phyloP scores from a whole-genome alignment of 139 green algal species.

The Monoraphidium neglectum region DNA sequence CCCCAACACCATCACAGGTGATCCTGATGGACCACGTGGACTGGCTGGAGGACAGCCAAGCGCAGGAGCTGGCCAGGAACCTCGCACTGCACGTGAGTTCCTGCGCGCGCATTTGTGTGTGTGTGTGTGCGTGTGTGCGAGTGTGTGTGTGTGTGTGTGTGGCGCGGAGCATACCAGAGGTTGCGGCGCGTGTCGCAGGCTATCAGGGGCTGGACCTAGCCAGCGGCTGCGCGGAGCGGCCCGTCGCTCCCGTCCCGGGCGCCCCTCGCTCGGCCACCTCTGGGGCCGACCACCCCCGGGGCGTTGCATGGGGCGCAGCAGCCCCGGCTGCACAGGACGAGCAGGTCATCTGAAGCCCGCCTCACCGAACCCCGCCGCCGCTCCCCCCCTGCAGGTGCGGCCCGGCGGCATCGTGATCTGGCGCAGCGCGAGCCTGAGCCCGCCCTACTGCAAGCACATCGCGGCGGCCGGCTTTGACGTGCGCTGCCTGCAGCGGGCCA shows the following conservation, averaged over 20 bases:
- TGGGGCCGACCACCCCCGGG: too few relatives aligned
- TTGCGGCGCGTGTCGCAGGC: too few relatives aligned
- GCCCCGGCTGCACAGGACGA: too few relatives aligned
- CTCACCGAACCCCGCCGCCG: neutral
- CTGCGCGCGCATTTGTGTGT: too few relatives aligned
- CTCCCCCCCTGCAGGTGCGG: slow-evolving; percentile 41
- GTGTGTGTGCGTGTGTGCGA: too few relatives aligned
- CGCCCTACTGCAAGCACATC: slow-evolving; percentile 84
- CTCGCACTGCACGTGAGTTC: slow-evolving; percentile 73
- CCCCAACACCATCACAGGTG: slow-evolving; percentile 89
- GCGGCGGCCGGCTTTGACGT: slow-evolving; percentile 87
- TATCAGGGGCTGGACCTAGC: too few relatives aligned
- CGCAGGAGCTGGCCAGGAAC: slow-evolving; percentile 61
- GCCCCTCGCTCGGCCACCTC: too few relatives aligned
- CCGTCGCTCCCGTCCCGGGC: too few relatives aligned
- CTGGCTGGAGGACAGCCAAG: slow-evolving; percentile 77
- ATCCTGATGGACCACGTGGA: slow-evolving; percentile 99
- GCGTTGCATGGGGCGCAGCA: neutral
- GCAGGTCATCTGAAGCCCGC: neutral
- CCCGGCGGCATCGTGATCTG: slow-evolving; percentile 94
- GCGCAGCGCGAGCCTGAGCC: slow-evolving; percentile 82
- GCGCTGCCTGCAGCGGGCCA: slow-evolving; percentile 71
- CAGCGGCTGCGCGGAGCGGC: too few relatives aligned
- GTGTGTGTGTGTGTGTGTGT: too few relatives aligned
- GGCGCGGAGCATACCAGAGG: too few relatives aligned